Evolutionary conservation across 2,329 filamentous ascomycete genomes (phyloP).

Genomic region (Botryotinia calthae): DNA sequence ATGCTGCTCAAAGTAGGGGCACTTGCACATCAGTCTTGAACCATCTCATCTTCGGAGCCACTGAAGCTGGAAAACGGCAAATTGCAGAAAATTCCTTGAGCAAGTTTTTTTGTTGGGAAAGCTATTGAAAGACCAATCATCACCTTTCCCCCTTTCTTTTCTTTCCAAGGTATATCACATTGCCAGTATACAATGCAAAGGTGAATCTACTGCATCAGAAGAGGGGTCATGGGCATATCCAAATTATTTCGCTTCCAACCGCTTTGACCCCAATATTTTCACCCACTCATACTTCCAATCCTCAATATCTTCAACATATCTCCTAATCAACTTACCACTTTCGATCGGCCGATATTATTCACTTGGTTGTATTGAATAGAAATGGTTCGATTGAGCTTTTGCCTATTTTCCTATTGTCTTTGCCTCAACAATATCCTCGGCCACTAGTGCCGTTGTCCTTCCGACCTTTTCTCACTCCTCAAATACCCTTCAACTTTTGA

Average conservation of each 20-base stretch:
- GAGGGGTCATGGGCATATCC: background rate
- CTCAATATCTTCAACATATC: background rate
- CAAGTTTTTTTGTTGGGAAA: background rate
- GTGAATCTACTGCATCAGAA: background rate
- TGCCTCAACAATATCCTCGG: slow-evolving; percentile 1
- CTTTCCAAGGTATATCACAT: background rate
- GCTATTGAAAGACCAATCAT: background rate
- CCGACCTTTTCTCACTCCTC: background rate
- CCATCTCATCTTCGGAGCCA: background rate
- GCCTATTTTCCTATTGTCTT: slow-evolving; percentile 4
- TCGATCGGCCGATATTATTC: slow-evolving; percentile 12
- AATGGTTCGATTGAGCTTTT: slow-evolving; percentile 11
- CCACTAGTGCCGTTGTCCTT: background rate
- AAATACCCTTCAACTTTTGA: slow-evolving; percentile 2
- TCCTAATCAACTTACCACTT: background rate
- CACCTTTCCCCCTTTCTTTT: background rate
- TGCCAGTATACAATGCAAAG: background rate
- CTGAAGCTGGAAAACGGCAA: background rate
- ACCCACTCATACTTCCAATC: background rate
- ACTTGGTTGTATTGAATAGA: background rate
- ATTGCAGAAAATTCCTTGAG: background rate
- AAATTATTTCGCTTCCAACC: slow-evolving; percentile 8
- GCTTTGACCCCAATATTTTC: background rate
- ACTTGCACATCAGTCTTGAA: slow-evolving; percentile 6
- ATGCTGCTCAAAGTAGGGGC: slow-evolving; percentile 10